Evolutionary conservation across 257 asterid species (phyloP), one percentile per base, ranked within the genome.

Genomic region (Cynanchum wilfordii): DNA sequence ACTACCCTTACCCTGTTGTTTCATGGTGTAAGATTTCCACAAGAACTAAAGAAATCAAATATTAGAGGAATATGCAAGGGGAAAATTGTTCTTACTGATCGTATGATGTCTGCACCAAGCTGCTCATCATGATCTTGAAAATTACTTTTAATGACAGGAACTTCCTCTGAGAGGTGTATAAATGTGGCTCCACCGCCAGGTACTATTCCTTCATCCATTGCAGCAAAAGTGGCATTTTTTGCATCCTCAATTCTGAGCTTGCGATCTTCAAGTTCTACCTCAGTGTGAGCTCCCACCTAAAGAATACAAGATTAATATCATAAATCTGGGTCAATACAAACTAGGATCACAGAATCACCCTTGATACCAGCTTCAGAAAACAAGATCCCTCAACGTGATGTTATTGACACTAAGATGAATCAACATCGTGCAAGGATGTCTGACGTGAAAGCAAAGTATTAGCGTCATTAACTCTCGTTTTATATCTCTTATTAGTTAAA

Each of bases 131-230:
- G 84, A 76, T 94, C 95, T 75, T 79, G 80, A 71, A 88, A 79
- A n/a, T 19, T 45, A 74, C 81, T 76, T 78, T 88, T 94, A 69
- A 94, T 81, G 62, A 27, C 10, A 71, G 95, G 88, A 64, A 94
- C 84, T 73, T 85, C 89, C 84, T 90, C 87, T 2, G 96, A 86
- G 67, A 94, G 97, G 79, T 94, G 99, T 77, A 91, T 67, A 81
- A 75, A 89, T 55, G 96, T 83, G 78, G 97, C 89, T 79, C 99
- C 99, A 36, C 99, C 99, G 58, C 99, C 99, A 69, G 96, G 99
- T 30, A 95, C 96, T 77, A 95, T 89, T 24, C 98, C 99, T 86
- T 92, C 99, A 79, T 86, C 84, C 83, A 95, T 87, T 76, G 99
- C 98, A 76, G 97, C 97, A 81, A 92, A 86, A 44, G 98, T 92